Evolutionary conservation across 192 early-diverging fungal genomes (phyloP).

Genomic region (Entrophospora sp.): DNA sequence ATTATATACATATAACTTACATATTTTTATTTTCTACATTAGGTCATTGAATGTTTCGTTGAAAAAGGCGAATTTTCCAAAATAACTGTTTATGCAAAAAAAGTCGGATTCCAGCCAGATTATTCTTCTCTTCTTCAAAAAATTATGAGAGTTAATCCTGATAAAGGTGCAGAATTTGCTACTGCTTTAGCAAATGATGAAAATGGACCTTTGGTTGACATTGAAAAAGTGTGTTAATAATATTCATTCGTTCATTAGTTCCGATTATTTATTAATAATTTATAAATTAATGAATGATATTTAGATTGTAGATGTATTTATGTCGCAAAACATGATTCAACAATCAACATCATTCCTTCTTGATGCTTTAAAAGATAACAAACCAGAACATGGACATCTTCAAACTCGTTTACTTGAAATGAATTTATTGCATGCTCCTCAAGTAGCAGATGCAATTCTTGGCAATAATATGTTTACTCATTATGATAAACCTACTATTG

Average conservation of each 20-base stretch:
- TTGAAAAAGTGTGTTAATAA: slow-evolving; percentile 53
- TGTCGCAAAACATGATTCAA: slow-evolving; percentile 85
- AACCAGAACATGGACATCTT: slow-evolving; percentile 80
- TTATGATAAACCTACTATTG: slow-evolving; percentile 90
- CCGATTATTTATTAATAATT: not conserved
- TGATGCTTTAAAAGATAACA: slow-evolving; percentile 92
- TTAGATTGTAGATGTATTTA: slow-evolving; percentile 88
- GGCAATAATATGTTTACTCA: slow-evolving; percentile 93
- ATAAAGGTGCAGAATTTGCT: slow-evolving; percentile 92
- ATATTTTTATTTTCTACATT: not conserved
- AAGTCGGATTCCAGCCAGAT: slow-evolving; percentile 89
- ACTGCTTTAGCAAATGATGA: slow-evolving; percentile 78
- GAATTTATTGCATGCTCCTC: slow-evolving; percentile 94
- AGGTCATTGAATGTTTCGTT: slow-evolving; percentile 91
- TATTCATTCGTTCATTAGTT: too few species aligned
- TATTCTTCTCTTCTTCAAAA: slow-evolving; percentile 84
- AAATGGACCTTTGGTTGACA: slow-evolving; percentile 65
- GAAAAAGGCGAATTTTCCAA: slow-evolving; percentile 94
- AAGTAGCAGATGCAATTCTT: slow-evolving; percentile 97
- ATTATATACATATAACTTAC: not conserved
- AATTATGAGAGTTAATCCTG: slow-evolving; percentile 84
- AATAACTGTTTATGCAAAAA: slow-evolving; percentile 91
- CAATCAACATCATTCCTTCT: slow-evolving; percentile 95
- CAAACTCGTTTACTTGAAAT: slow-evolving; percentile 96
- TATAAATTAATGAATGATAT: not conserved